Evolutionary conservation across 208 protist genomes (phyloP), one percentile per base, ranked within the genome.

Genomic region (Crithidia bombi): DNA sequence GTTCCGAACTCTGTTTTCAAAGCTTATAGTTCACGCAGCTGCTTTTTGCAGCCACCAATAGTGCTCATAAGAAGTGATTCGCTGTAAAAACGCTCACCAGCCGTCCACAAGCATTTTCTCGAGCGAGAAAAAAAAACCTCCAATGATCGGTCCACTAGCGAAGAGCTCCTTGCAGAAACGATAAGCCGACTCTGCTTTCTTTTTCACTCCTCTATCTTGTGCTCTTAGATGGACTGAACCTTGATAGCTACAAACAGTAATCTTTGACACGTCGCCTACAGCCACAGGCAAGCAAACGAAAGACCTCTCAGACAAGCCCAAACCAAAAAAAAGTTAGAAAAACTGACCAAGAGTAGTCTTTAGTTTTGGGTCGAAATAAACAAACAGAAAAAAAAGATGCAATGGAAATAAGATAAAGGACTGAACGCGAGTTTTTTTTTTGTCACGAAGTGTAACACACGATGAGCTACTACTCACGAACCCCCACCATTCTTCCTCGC

Each of bases 401-500:
- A 58, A 43, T 41, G 12, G 5, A 71, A 62, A 64, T 36, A 30
- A 52, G 56, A 65, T 38, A 50, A 39, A 25, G 21, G 69, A 54
- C 41, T 3, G 50, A 39, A 28, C 14, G 7, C 17, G 7, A 21
- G 17, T 21, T 54, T 9, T 10, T 54, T 23, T 57, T 26, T 57
- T 32, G n/a, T 11, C 28, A 10, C 17, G 39, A 9, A 52, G 14
- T 17, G n/a, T n/a, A 28, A 59, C 12, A 38, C 23, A 63, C 21
- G 14, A n/a, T 14, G 10, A 15, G 28, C 46, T 19, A 1, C 54
- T 0, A 14, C n/a, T 69, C 49, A 72, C 21, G 49, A 73, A 7
- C 54, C 57, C 4, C 76, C 78, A 33, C 28, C 70, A n/a, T 46
- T 33, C 49, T 78, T 84, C 38, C 86, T 89, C 17, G 62, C 68